Evolutionary conservation across 208 protist genomes (phyloP).

Genomic region (Crithidia sp.): DNA sequence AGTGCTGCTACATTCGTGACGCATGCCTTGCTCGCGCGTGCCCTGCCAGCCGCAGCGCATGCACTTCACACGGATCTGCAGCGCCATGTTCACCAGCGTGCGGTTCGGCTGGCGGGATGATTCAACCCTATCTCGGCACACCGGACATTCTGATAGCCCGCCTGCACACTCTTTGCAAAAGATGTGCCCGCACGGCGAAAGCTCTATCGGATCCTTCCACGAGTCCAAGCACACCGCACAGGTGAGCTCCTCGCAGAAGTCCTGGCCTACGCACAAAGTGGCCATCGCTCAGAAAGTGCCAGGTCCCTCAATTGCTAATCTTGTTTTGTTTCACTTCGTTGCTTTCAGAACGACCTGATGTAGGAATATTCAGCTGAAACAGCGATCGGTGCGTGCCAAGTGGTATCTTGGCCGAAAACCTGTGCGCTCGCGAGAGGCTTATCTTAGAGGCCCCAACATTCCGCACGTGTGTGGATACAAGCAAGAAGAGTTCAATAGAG

Average conservation of each 20-base stretch:
- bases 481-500: too few relatives aligned
- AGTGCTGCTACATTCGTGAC: conserved; percentile 24
- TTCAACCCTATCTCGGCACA: conserved; percentile 55
- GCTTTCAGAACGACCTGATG: too few relatives aligned
- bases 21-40: conserved; percentile 47
- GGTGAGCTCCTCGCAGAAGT: conserved; percentile 75
- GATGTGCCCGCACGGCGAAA: conserved; percentile 52
- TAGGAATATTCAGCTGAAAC: too few relatives aligned
- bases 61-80: conserved; percentile 61
- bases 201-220: conserved; percentile 67
- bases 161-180: conserved; percentile 65
- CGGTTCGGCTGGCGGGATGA: conserved; percentile 55
- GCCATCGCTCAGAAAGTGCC: conserved; percentile 13
- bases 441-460: too few relatives aligned
- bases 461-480: too few relatives aligned
- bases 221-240: conserved; percentile 80
- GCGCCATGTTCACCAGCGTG: conserved; percentile 72
- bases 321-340: too few relatives aligned
- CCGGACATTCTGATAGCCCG: conserved; percentile 49
- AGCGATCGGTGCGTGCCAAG: too few relatives aligned
- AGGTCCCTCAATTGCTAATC: too few relatives aligned
- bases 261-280: conserved; percentile 41
- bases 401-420: too few relatives aligned
- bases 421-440: too few relatives aligned
- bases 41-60: conserved; percentile 67